phyloP scores from a whole-genome alignment of 495 filamentous ascomycete genomes.

The Penicillium turbatum region DNA sequence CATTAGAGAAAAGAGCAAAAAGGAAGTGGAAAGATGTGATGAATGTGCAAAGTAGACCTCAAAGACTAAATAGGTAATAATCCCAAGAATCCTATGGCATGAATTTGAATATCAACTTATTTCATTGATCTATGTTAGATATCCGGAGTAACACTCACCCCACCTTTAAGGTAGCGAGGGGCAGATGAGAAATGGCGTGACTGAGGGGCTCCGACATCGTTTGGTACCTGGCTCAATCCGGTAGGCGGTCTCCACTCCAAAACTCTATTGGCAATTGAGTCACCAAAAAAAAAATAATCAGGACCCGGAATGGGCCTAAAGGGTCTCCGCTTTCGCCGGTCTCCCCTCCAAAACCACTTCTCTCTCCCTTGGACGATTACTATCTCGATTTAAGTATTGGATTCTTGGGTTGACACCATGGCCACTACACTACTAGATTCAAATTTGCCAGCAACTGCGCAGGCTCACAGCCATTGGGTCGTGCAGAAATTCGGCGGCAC shows the following conservation, averaged over 20 bases:
- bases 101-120: no score
- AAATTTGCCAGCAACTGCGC: background rate
- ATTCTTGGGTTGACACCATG: constrained; percentile 18
- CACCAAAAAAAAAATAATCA: constrained; percentile 2
- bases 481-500: constrained; percentile 86
- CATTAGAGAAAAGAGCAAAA: no score
- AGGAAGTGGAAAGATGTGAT: no score
- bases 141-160: background rate
- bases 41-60: no score
- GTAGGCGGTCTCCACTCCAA: background rate
- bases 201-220: constrained; percentile 11
- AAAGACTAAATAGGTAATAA: no score
- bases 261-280: constrained; percentile 7
- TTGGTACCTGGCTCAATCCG: background rate
- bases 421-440: constrained; percentile 15
- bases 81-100: no score
- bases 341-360: background rate
- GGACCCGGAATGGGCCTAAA: background rate
- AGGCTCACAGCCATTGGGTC: constrained; percentile 54
- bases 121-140: background rate
- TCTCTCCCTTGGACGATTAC: background rate
- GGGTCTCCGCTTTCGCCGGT: constrained; percentile 10
- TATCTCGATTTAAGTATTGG: background rate
- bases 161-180: background rate
- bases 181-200: constrained; percentile 1